Percentiles rank a stretch among this genome's conserved stretches.
Conservation (phyloP, 2,329 filamentous ascomycete species). For the Claviceps sorghi region DNA sequence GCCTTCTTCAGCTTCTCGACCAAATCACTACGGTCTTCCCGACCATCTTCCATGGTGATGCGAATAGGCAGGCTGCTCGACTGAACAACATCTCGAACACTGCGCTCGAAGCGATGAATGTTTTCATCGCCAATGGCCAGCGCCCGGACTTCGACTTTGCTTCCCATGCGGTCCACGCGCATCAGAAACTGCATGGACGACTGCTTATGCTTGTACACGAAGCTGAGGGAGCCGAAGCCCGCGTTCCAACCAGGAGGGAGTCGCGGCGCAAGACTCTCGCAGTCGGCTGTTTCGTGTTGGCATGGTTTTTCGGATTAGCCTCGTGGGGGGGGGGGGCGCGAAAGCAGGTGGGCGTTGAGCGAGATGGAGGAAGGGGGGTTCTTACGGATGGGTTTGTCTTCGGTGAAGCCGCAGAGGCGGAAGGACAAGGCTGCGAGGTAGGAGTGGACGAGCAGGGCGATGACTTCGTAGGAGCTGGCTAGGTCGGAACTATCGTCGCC, state of each 20-base stretch:
- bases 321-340: too few species aligned
- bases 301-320: not conserved
- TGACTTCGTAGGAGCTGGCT: slow-evolving; percentile 61
- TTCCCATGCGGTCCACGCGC: slow-evolving; percentile 67
- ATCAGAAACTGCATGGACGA: slow-evolving; percentile 74
- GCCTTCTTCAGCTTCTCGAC: slow-evolving; percentile 37
- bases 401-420: slow-evolving; percentile 65
- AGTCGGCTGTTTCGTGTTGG: slow-evolving; percentile 21
- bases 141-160: slow-evolving; percentile 71
- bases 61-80: slow-evolving; percentile 39
- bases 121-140: slow-evolving; percentile 68
- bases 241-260: slow-evolving; percentile 73
- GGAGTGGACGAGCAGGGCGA: slow-evolving; percentile 73
- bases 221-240: slow-evolving; percentile 54
- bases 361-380: not conserved
- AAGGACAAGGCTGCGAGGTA: slow-evolving; percentile 72
- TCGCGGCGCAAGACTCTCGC: slow-evolving; percentile 41
- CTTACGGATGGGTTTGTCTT: slow-evolving; percentile 61
- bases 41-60: slow-evolving; percentile 30
- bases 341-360: not conserved
- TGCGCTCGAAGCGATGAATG: slow-evolving; percentile 63
- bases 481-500: slow-evolving; percentile 46
- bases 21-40: slow-evolving; percentile 37
- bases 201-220: slow-evolving; percentile 75
- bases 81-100: slow-evolving; percentile 57